phyloP scores from a whole-genome alignment of 2,329 filamentous ascomycete species.

The Chaetomium globosum region DNA sequence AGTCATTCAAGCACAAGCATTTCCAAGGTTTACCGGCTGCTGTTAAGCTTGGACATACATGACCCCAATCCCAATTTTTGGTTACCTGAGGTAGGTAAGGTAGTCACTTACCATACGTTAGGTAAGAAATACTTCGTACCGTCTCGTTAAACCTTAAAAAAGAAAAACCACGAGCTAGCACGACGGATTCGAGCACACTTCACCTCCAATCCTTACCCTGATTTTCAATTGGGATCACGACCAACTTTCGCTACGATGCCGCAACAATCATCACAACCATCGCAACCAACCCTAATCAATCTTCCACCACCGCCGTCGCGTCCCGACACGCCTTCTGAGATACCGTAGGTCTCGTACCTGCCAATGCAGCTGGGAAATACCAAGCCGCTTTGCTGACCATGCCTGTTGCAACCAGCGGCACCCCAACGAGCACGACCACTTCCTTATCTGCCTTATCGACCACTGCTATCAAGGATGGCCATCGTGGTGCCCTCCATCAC shows the following conservation, averaged over 20 bases:
- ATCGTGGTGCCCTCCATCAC: conserved; percentile 73
- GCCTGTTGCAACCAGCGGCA: conserved; percentile 62
- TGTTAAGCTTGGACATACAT: neutral
- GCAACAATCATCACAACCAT: conserved; percentile 11
- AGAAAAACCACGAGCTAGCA: neutral
- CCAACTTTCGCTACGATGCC: conserved; percentile 31
- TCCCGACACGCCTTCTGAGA: conserved; percentile 83
- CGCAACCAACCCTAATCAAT: conserved; percentile 74
- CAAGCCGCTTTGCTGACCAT: neutral
- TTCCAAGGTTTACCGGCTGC: neutral
- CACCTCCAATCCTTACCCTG: too few species aligned
- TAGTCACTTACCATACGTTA: too few species aligned
- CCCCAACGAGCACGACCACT: conserved; percentile 88
- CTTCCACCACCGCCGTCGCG: conserved; percentile 80
- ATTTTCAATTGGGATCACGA: neutral
- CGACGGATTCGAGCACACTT: neutral
- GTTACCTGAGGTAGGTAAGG: too few species aligned
- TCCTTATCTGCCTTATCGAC: conserved; percentile 90
- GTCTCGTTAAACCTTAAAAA: too few species aligned
- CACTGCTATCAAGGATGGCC: conserved; percentile 94
- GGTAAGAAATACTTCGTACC: too few species aligned
- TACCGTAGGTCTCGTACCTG: conserved; percentile 66
- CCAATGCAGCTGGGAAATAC: neutral
- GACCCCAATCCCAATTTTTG: too few species aligned
- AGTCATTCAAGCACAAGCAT: neutral